A percentile compares a stretch with the other conserved stretches of the same genome.
These are phyloP conservation scores for Aureobasidium leucospermi DNA, from an alignment of 2,329 filamentous ascomycete species.

Conservation along the genomic window DNA sequence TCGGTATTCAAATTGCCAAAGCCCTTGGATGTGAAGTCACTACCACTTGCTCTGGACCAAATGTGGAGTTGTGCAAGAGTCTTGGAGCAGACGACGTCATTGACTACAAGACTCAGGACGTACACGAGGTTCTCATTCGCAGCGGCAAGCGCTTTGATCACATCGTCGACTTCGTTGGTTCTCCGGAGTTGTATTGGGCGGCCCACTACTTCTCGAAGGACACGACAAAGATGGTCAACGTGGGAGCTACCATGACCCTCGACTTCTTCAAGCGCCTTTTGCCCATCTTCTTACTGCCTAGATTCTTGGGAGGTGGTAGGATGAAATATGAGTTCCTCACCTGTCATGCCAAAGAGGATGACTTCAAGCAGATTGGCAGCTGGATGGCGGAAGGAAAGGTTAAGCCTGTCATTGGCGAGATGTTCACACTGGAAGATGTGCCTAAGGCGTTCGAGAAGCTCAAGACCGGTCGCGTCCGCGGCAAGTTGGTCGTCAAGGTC, in stretches of 20 bases:
- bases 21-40: slow-evolving; percentile 52
- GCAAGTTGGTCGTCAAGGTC: slow-evolving; percentile 49
- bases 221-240: slow-evolving; percentile 45
- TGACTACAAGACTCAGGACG: slow-evolving; percentile 49
- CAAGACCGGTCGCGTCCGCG: slow-evolving; percentile 48
- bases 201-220: slow-evolving; percentile 45
- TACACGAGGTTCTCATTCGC: slow-evolving; percentile 40
- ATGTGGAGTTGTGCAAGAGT: slow-evolving; percentile 48
- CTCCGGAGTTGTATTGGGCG: slow-evolving; percentile 47
- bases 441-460: slow-evolving; percentile 52
- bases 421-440: slow-evolving; percentile 49
- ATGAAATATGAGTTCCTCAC: slow-evolving; percentile 35
- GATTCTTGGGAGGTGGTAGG: slow-evolving; percentile 46
- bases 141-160: slow-evolving; percentile 44
- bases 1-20: slow-evolving; percentile 58
- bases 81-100: slow-evolving; percentile 59
- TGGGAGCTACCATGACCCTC: slow-evolving; percentile 35
- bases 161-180: slow-evolving; percentile 52
- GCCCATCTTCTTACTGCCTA: slow-evolving; percentile 37
- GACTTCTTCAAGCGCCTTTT: slow-evolving; percentile 26
- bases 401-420: slow-evolving; percentile 48
- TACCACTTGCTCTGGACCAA: slow-evolving; percentile 50
- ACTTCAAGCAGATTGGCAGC: slow-evolving; percentile 43
- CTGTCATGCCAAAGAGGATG: slow-evolving; percentile 31
- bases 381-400: slow-evolving; percentile 55